Evolutionary conservation across 164 flowering plant species (phyloP).

Genomic region (Liriodendron chinense): DNA sequence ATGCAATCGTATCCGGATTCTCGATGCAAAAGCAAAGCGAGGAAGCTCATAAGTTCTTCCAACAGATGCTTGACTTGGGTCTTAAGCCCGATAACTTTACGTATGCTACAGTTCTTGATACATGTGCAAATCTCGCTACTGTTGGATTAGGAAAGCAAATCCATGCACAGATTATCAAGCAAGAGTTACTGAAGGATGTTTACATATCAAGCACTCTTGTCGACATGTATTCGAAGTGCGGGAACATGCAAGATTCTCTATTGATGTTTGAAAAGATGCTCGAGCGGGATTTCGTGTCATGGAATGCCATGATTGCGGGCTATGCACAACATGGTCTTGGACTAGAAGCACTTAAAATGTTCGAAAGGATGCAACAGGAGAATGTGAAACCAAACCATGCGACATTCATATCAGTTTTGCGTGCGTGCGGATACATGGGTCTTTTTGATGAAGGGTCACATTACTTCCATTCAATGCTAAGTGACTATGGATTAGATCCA

Average conservation of each 20-base stretch:
- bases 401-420: slow-evolving; percentile 69
- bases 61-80: slow-evolving; percentile 57
- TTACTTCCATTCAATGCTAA: slow-evolving; percentile 52
- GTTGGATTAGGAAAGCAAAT: slow-evolving; percentile 74
- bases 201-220: slow-evolving; percentile 68
- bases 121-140: slow-evolving; percentile 75
- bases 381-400: slow-evolving; percentile 73
- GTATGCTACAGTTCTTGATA: slow-evolving; percentile 75
- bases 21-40: slow-evolving; percentile 53
- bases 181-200: slow-evolving; percentile 58
- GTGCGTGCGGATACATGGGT: slow-evolving; percentile 80
- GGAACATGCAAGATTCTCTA: slow-evolving; percentile 61
- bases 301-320: slow-evolving; percentile 82
- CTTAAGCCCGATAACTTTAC: slow-evolving; percentile 75
- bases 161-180: slow-evolving; percentile 76
- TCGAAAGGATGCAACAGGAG: slow-evolving; percentile 49
- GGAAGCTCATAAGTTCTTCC: slow-evolving; percentile 62
- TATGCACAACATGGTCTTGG: slow-evolving; percentile 77
- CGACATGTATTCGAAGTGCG: slow-evolving; percentile 91
- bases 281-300: slow-evolving; percentile 63
- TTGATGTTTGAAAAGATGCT: slow-evolving; percentile 55
- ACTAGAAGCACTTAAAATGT: slow-evolving; percentile 51
- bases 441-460: slow-evolving; percentile 42
- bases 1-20: slow-evolving; percentile 76
- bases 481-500: slow-evolving; percentile 51